Evolutionary conservation across 164 flowering plant species (phyloP), one percentile per base, ranked within the genome.

Genomic region (Saururus chinensis): DNA sequence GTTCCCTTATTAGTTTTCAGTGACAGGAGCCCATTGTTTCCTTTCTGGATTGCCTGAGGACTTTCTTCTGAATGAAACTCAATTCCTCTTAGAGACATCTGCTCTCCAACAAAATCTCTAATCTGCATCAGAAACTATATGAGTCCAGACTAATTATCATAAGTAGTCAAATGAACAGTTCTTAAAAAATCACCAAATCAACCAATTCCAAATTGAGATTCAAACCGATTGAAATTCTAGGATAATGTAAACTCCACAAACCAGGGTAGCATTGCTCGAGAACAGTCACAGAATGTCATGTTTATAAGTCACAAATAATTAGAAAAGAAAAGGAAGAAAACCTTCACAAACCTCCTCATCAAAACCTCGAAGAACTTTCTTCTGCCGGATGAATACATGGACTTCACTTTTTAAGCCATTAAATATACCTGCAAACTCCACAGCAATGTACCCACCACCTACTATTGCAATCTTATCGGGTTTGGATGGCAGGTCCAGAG

Each of bases 361-460:
- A 79, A 95, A 95, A 35, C 99, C 97, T 67, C 97, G 78, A 23
- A 95, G 68, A 66, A 91, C 92, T 73, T 91, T 70, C 53, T 89
- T 84, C 69, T 91, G 96, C 62, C 99, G 65, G 60, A 95, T 89
- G 72, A 95, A 95, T 51, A 95, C 93, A 77, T 95, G 97, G 56
- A 87, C 97, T 5, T 95, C 95, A 76, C 96, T 89, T 65, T 41
- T 66, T 65, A 91, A 79, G 23, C 99, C 97, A 77, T 87, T 95
- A 75, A 95, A 95, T 73, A 95, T 91, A 40, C 99, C 99, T 56
- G 99, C 97, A 78, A 93, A 91, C 74, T 93, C 99, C 71, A 91
- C 24, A 59, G 96, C 95, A 59, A 95, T 95, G 74, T 91, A 95
- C 8, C 99, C 99, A 64, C 99, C 99, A 22, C 97, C 99, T 65